Evolutionary conservation across 1,139 yeast genomes (phyloP).

Genomic region (Pichia sp.): DNA sequence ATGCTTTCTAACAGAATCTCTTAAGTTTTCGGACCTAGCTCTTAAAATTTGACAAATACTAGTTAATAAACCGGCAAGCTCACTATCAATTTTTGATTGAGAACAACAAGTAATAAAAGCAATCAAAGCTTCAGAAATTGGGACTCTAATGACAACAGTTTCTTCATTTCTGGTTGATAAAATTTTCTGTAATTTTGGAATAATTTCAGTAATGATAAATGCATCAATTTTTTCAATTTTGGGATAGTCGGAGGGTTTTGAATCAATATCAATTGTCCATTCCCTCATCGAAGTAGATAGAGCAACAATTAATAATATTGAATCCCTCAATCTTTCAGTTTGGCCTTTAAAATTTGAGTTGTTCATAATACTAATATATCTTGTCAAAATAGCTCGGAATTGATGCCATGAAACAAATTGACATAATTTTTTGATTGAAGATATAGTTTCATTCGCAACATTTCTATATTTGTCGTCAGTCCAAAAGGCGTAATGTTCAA

Average conservation of each 20-base stretch:
- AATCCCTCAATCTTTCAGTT: constrained; percentile 49
- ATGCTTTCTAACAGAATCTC: constrained; percentile 81
- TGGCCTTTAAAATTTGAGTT: constrained; percentile 26
- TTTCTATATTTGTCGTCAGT: constrained; percentile 60
- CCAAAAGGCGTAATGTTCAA: constrained; percentile 68
- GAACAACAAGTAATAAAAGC: constrained; percentile 61
- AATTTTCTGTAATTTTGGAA: constrained; percentile 56
- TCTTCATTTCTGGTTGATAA: constrained; percentile 65
- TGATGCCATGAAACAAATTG: constrained; percentile 71
- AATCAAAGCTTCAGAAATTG: constrained; percentile 78
- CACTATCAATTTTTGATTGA: constrained; percentile 45
- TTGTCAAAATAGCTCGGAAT: constrained; percentile 63
- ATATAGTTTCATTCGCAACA: constrained; percentile 67
- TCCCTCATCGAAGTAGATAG: constrained; percentile 48
- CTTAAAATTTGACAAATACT: constrained; percentile 83
- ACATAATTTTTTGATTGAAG: constrained; percentile 55
- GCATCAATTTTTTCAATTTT: constrained; percentile 42
- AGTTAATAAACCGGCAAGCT: constrained; percentile 78
- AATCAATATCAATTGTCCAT: constrained; percentile 27
- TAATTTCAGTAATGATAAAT: constrained; percentile 51
- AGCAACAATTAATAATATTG: constrained; percentile 58
- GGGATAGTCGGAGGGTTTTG: constrained; percentile 25
- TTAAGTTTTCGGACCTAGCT: constrained; percentile 77
- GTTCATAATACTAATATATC: constrained; percentile 55
- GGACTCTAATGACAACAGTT: constrained; percentile 69